A percentile compares a stretch with the other conserved stretches of the same genome.
Evolutionary conservation across 441 rosid species (phyloP).

Genomic region (Adansonia rubrostipa): DNA sequence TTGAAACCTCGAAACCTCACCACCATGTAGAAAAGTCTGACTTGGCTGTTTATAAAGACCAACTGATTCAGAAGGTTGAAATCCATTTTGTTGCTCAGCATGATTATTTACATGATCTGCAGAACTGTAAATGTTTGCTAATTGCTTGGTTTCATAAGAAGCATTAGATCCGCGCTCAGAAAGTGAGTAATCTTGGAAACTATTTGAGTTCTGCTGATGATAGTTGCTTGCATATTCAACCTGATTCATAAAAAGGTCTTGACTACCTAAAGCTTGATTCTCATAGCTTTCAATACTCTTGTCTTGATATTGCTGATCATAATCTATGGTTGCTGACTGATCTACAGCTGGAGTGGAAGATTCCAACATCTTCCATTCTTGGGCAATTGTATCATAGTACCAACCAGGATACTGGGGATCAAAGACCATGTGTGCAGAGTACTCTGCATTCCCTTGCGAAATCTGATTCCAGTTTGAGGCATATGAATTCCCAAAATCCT

Average conservation of each 20-base stretch:
- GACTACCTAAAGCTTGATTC: slow-evolving; percentile 31
- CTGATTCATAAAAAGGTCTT: slow-evolving; percentile 32
- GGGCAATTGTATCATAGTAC: slow-evolving; percentile 45
- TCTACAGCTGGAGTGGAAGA: slow-evolving; percentile 33
- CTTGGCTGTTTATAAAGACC: slow-evolving; percentile 25
- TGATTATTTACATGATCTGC: slow-evolving; percentile 23
- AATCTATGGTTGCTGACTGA: slow-evolving; percentile 23
- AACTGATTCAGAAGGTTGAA: slow-evolving; percentile 27
- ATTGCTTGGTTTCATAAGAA: slow-evolving; percentile 33
- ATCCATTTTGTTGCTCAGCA: slow-evolving; percentile 28
- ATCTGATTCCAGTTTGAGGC: slow-evolving; percentile 40
- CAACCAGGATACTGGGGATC: slow-evolving; percentile 56
- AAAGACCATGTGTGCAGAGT: slow-evolving; percentile 53
- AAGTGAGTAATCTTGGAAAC: slow-evolving; percentile 35
- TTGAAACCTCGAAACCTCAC: slow-evolving; percentile 31
- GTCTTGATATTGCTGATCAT: slow-evolving; percentile 30
- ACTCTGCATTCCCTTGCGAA: slow-evolving; percentile 39
- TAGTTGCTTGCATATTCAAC: slow-evolving; percentile 30
- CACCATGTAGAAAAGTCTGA: slow-evolving; percentile 26
- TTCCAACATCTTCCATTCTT: slow-evolving; percentile 47
- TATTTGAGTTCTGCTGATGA: slow-evolving; percentile 24
- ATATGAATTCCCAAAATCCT: slow-evolving; percentile 29
- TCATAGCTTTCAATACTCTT: slow-evolving; percentile 35
- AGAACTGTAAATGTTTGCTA: slow-evolving; percentile 23
- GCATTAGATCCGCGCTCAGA: slow-evolving; percentile 17